phyloP scores from a whole-genome alignment of 208 protist genomes.

The Leishmania major region DNA sequence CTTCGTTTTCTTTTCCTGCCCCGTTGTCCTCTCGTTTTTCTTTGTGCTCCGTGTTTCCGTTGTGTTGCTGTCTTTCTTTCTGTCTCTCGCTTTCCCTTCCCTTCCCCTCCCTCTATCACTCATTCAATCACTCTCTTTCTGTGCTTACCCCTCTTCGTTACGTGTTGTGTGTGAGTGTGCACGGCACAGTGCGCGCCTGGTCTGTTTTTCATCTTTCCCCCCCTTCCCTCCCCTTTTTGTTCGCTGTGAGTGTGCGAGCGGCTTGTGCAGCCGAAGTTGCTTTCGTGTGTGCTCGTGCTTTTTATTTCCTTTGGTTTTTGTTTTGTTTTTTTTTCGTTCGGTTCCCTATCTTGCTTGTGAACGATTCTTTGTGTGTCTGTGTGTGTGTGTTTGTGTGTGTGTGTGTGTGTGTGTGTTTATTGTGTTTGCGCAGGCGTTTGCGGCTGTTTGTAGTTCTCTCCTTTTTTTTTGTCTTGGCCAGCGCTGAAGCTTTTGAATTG shows the following conservation, averaged over 20 bases:
- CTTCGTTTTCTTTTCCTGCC: not conserved
- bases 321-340: not conserved
- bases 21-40: not conserved
- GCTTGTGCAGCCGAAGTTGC: not conserved
- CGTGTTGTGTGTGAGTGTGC: conserved; percentile 1
- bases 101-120: conserved; percentile 1
- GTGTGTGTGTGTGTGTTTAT: not conserved
- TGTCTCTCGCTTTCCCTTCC: not conserved
- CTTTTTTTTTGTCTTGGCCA: not conserved
- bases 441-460: not conserved
- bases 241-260: not conserved
- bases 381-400: not conserved
- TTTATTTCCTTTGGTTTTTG: not conserved
- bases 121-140: not conserved
- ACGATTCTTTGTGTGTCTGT: not conserved
- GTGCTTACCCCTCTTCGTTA: not conserved
- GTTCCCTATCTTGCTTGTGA: not conserved
- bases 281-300: not conserved
- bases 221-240: not conserved
- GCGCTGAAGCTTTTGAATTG: not conserved
- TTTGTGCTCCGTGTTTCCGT: not conserved
- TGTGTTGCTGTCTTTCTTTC: not conserved
- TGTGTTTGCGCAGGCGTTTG: not conserved
- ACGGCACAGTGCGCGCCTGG: not conserved
- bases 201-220: not conserved